A percentile compares a stretch with the other conserved stretches of the same genome.
Conservation (phyloP, 768 basidiomycete genomes). For the Amanita inopinata region DNA sequence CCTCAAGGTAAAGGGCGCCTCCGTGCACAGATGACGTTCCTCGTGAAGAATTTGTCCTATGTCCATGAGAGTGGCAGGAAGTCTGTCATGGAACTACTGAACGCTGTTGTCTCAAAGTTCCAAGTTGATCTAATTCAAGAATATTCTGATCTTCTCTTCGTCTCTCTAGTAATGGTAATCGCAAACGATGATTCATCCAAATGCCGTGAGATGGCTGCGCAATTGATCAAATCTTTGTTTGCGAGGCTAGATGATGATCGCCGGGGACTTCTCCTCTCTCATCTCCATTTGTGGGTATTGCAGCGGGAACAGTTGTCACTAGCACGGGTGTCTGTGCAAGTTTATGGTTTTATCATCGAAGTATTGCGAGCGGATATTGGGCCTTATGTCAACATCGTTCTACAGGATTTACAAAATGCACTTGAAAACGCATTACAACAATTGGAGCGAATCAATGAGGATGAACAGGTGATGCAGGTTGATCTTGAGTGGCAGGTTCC, state of each 20-base stretch:
- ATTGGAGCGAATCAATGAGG: constrained; percentile 18
- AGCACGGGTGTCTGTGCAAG: constrained; percentile 65
- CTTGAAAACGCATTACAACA: constrained; percentile 32
- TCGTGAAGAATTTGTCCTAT: constrained; percentile 89
- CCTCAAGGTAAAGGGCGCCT: constrained; percentile 92
- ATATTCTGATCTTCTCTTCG: constrained; percentile 82
- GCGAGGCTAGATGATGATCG: constrained; percentile 53
- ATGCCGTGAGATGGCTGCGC: constrained; percentile 83
- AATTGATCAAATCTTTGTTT: constrained; percentile 72
- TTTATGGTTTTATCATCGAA: constrained; percentile 77
- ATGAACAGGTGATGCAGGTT: constrained; percentile 35
- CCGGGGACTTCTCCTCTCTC: constrained; percentile 47
- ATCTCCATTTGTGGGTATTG: constrained; percentile 72
- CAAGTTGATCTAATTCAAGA: constrained; percentile 63
- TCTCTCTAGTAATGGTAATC: constrained; percentile 83
- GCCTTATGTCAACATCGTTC: constrained; percentile 35
- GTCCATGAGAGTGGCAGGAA: constrained; percentile 81
- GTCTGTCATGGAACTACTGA: constrained; percentile 92
- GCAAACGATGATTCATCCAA: constrained; percentile 90
- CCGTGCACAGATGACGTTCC: constrained; percentile 79
- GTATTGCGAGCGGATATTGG: constrained; percentile 38
- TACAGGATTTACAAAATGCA: constrained; percentile 47
- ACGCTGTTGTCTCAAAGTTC: constrained; percentile 79
- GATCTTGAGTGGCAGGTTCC: constrained; percentile 73
- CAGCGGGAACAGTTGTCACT: constrained; percentile 53